These are phyloP conservation scores for Micractinium conductrix DNA, from an alignment of 139 green algal species.

Conservation along the genomic window DNA sequence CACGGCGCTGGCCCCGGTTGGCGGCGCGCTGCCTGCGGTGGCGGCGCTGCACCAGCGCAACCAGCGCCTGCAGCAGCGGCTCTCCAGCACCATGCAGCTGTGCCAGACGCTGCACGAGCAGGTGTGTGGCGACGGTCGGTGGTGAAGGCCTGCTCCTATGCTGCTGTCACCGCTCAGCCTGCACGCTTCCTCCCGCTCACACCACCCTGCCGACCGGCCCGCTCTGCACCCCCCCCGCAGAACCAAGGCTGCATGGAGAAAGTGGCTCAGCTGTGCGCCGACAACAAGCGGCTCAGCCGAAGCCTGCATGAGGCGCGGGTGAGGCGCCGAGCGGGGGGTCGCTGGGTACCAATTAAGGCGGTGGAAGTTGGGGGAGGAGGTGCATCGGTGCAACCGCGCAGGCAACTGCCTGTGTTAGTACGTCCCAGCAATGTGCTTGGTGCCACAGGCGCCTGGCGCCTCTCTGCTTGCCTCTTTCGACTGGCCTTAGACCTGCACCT, in stretches of 20 bases:
- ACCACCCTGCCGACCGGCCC: not conserved
- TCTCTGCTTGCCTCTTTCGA: not conserved
- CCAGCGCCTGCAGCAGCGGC: not conserved
- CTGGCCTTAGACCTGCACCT: not conserved
- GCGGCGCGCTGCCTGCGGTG: not conserved
- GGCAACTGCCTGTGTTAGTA: too few relatives aligned
- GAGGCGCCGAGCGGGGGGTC: too few relatives aligned
- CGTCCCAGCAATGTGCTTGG: too few relatives aligned
- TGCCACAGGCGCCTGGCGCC: too few relatives aligned
- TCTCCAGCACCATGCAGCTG: not conserved
- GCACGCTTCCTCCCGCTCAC: not conserved
- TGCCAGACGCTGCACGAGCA: conserved; percentile 13
- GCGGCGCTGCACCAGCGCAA: conserved; percentile 2
- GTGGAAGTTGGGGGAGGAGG: too few relatives aligned
- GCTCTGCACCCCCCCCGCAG: not conserved
- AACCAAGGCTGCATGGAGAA: not conserved
- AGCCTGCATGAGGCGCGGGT: conserved; percentile 21
- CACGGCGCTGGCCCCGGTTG: too few relatives aligned
- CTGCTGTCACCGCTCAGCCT: not conserved
- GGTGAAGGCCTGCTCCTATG: not conserved
- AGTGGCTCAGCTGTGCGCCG: not conserved
- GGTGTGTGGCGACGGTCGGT: too few relatives aligned
- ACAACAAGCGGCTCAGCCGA: conserved; percentile 11
- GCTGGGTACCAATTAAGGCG: too few relatives aligned
- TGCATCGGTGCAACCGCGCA: too few relatives aligned